phyloP scores from a whole-genome alignment of 2,329 filamentous ascomycete genomes.

The Colletotrichum incanum region DNA sequence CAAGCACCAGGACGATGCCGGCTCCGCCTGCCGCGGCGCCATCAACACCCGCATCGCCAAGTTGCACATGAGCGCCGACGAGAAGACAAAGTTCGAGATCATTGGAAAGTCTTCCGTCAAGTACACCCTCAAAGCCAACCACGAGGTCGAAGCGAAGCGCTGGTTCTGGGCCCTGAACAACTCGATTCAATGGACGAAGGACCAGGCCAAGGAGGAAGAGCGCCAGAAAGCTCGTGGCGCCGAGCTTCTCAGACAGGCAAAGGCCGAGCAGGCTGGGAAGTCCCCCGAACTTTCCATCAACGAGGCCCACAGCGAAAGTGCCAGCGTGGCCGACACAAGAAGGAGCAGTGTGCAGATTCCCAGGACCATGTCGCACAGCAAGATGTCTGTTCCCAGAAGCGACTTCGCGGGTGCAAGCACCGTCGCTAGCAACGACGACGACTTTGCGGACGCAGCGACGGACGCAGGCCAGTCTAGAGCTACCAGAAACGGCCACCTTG shows the following conservation, averaged over 20 bases:
- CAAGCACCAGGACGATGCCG: conserved; percentile 98
- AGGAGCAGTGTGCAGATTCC: conserved; percentile 63
- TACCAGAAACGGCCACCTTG: conserved; percentile 52
- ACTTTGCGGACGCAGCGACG: conserved; percentile 65
- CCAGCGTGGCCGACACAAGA: conserved; percentile 64
- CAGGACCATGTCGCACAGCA: conserved; percentile 57
- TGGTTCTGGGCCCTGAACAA: conserved; percentile 99
- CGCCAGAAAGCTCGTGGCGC: conserved; percentile 81
- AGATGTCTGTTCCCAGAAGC: conserved; percentile 51
- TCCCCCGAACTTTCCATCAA: conserved; percentile 62
- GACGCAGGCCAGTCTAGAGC: conserved; percentile 59
- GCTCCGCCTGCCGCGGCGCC: conserved; percentile 94
- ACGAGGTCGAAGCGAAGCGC: conserved; percentile 96
- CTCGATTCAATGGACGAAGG: conserved; percentile 98
- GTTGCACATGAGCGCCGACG: conserved; percentile 95
- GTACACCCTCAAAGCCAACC: conserved; percentile 97
- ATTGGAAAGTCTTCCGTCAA: conserved; percentile 98
- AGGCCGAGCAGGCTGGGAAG: conserved; percentile 77
- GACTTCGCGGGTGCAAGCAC: conserved; percentile 60
- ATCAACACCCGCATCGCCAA: conserved; percentile 99
- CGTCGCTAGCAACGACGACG: conserved; percentile 66
- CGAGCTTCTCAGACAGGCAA: conserved; percentile 83
- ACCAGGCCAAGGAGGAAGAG: conserved; percentile 94
- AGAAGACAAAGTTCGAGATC: conserved; percentile 98
- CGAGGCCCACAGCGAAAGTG: conserved; percentile 66